phyloP scores from a whole-genome alignment of 2,329 filamentous ascomycete species.

The Sclerotinia nivalis region DNA sequence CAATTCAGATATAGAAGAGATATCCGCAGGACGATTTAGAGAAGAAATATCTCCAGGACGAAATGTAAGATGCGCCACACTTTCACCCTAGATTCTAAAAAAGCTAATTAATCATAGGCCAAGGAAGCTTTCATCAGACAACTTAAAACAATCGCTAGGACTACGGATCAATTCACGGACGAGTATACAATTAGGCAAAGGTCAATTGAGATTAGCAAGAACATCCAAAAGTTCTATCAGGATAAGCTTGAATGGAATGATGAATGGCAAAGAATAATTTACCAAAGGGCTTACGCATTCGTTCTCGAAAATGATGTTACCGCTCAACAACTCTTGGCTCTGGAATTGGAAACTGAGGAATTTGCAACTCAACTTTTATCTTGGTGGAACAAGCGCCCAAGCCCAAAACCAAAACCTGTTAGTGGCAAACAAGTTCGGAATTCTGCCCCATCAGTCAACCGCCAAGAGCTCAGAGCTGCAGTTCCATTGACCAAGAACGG shows the following conservation, averaged over 20 bases:
- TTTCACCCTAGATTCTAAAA: background rate
- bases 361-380: background rate
- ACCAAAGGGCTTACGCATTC: background rate
- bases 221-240: background rate
- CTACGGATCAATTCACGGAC: background rate
- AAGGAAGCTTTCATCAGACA: background rate
- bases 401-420: background rate
- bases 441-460: background rate
- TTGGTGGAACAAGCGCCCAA: background rate
- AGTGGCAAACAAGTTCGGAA: background rate
- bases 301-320: background rate
- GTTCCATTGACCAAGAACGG: background rate
- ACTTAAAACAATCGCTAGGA: background rate
- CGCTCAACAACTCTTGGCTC: background rate
- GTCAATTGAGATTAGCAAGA: background rate
- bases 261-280: background rate
- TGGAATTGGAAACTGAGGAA: background rate
- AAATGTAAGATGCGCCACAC: background rate
- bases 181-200: background rate
- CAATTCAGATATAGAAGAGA: conserved; percentile 5
- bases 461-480: background rate
- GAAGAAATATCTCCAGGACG: background rate
- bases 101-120: conserved; percentile 8
- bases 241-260: background rate
- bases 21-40: background rate